Evolutionary conservation across 441 rosid genomes (phyloP).

Genomic region (Euphorbia celastroides): DNA sequence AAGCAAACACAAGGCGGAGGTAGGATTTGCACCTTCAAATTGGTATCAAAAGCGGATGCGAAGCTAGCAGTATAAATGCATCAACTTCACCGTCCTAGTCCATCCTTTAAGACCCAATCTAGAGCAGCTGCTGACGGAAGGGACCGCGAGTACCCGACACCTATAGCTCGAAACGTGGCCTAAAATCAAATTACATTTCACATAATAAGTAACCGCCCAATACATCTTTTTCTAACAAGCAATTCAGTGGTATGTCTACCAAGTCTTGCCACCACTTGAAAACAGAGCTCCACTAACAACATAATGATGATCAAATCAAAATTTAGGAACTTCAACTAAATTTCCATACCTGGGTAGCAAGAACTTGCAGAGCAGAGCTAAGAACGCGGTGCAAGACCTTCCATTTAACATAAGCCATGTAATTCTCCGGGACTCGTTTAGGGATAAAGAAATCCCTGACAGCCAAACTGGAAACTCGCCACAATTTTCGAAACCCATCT

Average conservation of each 20-base stretch:
- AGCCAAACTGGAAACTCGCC: conserved; percentile 33
- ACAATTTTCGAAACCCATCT: conserved; percentile 9
- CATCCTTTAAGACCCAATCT: conserved; percentile 91
- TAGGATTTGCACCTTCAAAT: conserved; percentile 56
- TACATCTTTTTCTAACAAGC: conserved; percentile 11
- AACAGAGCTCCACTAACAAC: too few relatives aligned
- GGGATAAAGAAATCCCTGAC: conserved; percentile 72
- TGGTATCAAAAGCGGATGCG: conserved; percentile 87
- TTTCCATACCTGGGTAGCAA: conserved; percentile 79
- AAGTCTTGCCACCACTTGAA: neutral
- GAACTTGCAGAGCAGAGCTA: conserved; percentile 92
- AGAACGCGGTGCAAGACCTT: conserved; percentile 85
- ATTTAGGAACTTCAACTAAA: neutral
- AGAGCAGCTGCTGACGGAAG: conserved; percentile 90
- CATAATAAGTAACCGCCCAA: conserved; percentile 14
- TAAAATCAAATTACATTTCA: conserved; percentile 29
- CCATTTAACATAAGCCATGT: conserved; percentile 80
- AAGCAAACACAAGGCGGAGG: neutral
- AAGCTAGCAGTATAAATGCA: conserved; percentile 90
- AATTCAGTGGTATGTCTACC: neutral
- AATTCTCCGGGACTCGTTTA: conserved; percentile 57
- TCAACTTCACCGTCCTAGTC: conserved; percentile 81
- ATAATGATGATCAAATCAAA: neutral
- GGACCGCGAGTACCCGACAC: conserved; percentile 77
- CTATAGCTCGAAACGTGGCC: conserved; percentile 95